Conservation (phyloP, 192 early-diverging fungal species). For the Globomyces pollinis-pini region DNA sequence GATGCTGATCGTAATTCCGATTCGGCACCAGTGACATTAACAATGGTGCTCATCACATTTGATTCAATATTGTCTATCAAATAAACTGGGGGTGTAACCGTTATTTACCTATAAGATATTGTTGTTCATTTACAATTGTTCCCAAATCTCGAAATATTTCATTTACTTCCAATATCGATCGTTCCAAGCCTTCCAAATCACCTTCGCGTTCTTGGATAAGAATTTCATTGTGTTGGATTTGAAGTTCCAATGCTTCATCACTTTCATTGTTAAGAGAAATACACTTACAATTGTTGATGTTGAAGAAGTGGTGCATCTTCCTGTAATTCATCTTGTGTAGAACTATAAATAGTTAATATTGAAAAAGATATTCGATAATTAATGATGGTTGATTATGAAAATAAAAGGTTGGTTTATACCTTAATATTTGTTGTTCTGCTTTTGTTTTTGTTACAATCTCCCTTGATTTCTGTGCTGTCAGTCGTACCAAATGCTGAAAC, state of each 20-base stretch:
- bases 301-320: constrained; percentile 5
- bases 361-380: too few relatives aligned
- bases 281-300: not conserved
- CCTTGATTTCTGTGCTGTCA: constrained; percentile 74
- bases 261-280: not conserved
- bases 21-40: constrained; percentile 71
- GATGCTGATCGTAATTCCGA: constrained; percentile 74
- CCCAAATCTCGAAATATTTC: constrained; percentile 96
- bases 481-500: constrained; percentile 78
- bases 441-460: constrained; percentile 50
- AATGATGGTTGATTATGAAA: too few relatives aligned
- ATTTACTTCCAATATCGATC: constrained; percentile 88
- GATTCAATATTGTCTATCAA: constrained; percentile 83
- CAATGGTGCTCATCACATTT: constrained; percentile 77
- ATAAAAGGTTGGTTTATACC: too few relatives aligned
- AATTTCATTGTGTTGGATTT: constrained; percentile 89
- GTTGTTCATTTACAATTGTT: constrained; percentile 95
- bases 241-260: constrained; percentile 69
- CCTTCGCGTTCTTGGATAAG: constrained; percentile 90
- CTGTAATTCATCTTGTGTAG: not conserved
- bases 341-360: too few relatives aligned
- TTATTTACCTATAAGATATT: constrained; percentile 71
- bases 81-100: too few relatives aligned
- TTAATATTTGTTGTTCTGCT: constrained; percentile 6
- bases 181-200: constrained; percentile 87